phyloP scores from a whole-genome alignment of 495 filamentous ascomycete species.

The Penicillium longicatenatum region DNA sequence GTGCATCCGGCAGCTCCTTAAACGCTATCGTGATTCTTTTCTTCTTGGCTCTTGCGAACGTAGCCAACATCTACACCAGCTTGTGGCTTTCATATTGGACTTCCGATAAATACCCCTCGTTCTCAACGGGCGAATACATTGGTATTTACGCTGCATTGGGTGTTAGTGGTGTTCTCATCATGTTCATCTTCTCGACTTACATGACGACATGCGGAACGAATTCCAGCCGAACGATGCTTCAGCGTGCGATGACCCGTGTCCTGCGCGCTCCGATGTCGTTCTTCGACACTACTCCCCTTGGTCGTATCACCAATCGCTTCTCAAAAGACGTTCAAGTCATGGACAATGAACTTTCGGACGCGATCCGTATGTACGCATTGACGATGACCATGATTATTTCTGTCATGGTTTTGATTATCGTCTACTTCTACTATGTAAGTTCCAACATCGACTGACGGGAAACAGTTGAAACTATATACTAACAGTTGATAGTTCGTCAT shows the following conservation, averaged over 20 bases:
- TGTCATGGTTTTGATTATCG: conserved; percentile 85
- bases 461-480: neutral
- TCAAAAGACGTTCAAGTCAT: conserved; percentile 93
- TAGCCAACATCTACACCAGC: conserved; percentile 80
- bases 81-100: conserved; percentile 97
- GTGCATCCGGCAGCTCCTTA: conserved; percentile 74
- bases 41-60: conserved; percentile 71
- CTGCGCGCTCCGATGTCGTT: conserved; percentile 94
- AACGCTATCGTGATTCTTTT: conserved; percentile 65
- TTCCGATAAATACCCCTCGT: conserved; percentile 58
- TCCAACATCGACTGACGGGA: neutral
- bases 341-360: conserved; percentile 90
- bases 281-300: conserved; percentile 94
- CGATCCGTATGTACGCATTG: conserved; percentile 90
- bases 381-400: conserved; percentile 77
- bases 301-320: conserved; percentile 97
- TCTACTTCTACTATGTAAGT: conserved; percentile 80
- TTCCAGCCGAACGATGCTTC: conserved; percentile 79
- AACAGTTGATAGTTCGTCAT: conserved; percentile 64
- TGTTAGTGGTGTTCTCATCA: conserved; percentile 67
- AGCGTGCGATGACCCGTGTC: conserved; percentile 75
- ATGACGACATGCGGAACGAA: conserved; percentile 65
- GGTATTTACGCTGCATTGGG: conserved; percentile 83
- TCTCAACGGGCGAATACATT: conserved; percentile 71
- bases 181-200: conserved; percentile 77